Base-by-base conservation (phyloP, 2,329 filamentous ascomycete genomes). In the Cladophialophora immunda region DNA sequence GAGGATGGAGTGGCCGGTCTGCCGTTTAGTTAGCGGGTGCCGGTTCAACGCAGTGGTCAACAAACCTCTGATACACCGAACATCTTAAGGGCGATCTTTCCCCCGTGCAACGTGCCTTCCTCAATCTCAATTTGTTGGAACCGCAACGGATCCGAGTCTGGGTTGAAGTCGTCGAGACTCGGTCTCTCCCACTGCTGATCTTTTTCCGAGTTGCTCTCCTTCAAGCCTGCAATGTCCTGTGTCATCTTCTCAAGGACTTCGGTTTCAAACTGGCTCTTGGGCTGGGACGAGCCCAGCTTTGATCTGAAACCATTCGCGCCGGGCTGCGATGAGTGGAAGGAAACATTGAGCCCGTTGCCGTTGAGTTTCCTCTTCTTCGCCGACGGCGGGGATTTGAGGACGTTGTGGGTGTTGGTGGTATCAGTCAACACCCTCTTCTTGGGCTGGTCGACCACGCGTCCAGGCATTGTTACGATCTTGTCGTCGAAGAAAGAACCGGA, bases 71-170 rank as follows among this genome's bases (percentile, higher is more conserved):
- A 97, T 3, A 98, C 93, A 74, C 95, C 95, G 80, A 98, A 99
- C 22, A 99, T 85, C 82, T 95, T 96, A 65, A 99, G 87, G 0
- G 92, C 90, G 0, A 92, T 84, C 75, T 84, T 89, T 22, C 92
- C 92, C 57, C 92, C 92, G 76, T 90, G 83, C 1, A 97, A 79
- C 3, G 89, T 91, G 22, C 95, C 94, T 78, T 99, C 94, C 76
- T 98, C 94, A 0, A 89, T 91, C 75, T 99, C 96, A 72, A 99
- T 99, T 75, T 96, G 91, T 81, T 99, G 95, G 76, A 99, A 98
- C 71, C 87, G 89, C n/a, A 99, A 83, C 71, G 82, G 89, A 70
- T 95, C 88, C 38, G 81, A 87, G 60, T 85, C 77, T 8, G 89
- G 84, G 67, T 90, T 82, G 75, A 91, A 91, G 72, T 85, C 82